Percentiles rank a stretch among this genome's conserved stretches.
Conservation (phyloP, 495 filamentous ascomycete species). For the Talaromyces trachyspermus region DNA sequence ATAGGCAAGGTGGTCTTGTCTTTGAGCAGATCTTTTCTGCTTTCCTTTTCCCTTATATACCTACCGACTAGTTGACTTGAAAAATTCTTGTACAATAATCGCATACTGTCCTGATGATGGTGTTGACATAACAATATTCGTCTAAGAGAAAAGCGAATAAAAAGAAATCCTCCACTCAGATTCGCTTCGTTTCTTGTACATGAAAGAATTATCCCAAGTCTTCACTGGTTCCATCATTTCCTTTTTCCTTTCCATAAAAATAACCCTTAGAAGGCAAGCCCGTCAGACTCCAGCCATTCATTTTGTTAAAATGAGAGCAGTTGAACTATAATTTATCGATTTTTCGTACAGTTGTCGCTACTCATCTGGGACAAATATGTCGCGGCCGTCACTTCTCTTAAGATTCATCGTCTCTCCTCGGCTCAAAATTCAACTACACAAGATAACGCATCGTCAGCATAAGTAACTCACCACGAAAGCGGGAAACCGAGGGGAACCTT, state of each 20-base stretch:
- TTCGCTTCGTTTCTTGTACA: slow-evolving; percentile 1
- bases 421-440: slow-evolving; percentile 65
- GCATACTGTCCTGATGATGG: slow-evolving; percentile 15
- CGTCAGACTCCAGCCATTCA: no score
- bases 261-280: no score
- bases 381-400: slow-evolving; percentile 22
- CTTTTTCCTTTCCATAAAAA: no score
- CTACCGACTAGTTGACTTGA: no score
- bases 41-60: not conserved
- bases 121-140: slow-evolving; percentile 3
- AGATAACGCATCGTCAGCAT: not conserved
- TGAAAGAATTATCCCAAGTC: no score
- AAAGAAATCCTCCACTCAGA: slow-evolving; percentile 14
- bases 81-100: slow-evolving; percentile 14
- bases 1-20: not conserved
- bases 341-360: no score
- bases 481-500: slow-evolving; percentile 19
- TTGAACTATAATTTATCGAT: not conserved
- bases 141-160: slow-evolving; percentile 14
- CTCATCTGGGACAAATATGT: no score
- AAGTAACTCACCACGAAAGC: not conserved
- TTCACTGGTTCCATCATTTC: no score
- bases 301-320: no score
- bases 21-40: slow-evolving; percentile 5
- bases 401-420: slow-evolving; percentile 52